Evolutionary conservation across 2,329 filamentous ascomycete species (phyloP).

Genomic region (Botrytis byssoidea): DNA sequence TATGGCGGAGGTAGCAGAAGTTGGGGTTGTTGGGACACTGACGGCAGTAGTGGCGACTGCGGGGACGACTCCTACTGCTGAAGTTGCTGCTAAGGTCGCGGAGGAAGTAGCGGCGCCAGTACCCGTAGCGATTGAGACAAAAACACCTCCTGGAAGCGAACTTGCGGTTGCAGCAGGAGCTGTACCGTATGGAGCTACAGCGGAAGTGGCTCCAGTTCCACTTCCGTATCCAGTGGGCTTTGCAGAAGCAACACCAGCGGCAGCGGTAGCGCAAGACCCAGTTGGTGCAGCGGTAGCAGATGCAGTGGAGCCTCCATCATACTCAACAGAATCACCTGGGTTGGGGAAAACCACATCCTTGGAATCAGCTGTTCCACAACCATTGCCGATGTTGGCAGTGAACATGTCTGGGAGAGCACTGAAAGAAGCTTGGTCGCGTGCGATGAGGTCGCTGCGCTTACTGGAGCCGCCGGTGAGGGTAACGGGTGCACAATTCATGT

Average conservation of each 20-base stretch:
- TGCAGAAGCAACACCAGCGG: conserved; percentile 24
- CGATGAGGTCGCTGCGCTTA: conserved; percentile 37
- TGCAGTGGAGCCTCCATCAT: conserved; percentile 41
- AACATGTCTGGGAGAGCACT: conserved; percentile 71
- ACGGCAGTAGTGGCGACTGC: conserved; percentile 24
- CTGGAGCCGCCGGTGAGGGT: conserved; percentile 54
- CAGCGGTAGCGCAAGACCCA: conserved; percentile 35
- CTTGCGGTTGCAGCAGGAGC: conserved; percentile 20
- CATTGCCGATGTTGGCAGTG: conserved; percentile 62
- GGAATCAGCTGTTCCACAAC: conserved; percentile 55
- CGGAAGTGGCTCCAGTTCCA: conserved; percentile 18
- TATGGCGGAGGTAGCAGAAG: conserved; percentile 15
- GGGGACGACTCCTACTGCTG: conserved; percentile 18
- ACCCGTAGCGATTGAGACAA: neutral
- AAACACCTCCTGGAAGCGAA: conserved; percentile 16
- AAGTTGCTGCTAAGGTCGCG: conserved; percentile 21
- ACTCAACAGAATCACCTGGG: conserved; percentile 58
- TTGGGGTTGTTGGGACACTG: conserved; percentile 21
- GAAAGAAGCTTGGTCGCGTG: conserved; percentile 50
- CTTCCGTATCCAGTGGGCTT: neutral
- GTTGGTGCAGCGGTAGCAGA: conserved; percentile 33
- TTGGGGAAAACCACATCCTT: conserved; percentile 66
- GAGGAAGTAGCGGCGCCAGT: conserved; percentile 19
- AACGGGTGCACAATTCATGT: conserved; percentile 91
- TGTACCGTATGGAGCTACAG: conserved; percentile 24